These are phyloP conservation scores for Tuber indicum DNA, from an alignment of 495 filamentous ascomycete species.

Conservation along the genomic window DNA sequence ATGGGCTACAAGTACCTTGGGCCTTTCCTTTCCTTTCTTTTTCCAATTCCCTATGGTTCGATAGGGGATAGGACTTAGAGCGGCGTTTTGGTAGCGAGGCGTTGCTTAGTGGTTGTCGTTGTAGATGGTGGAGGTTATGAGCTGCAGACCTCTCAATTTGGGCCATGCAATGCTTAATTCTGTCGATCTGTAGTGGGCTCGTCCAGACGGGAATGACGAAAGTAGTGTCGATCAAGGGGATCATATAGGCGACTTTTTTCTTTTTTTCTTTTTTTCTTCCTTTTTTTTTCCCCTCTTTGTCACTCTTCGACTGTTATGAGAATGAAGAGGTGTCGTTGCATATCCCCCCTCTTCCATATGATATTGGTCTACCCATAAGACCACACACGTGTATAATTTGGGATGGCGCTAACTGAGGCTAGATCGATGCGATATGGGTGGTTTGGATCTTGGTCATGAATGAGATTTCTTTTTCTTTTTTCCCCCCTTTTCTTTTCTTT, in stretches of 20 bases:
- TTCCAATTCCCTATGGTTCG: neutral
- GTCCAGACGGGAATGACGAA: conserved; percentile 2
- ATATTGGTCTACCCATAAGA: neutral
- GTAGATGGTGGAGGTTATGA: neutral
- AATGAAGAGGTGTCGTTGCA: neutral
- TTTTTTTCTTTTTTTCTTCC: neutral
- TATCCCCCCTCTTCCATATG: neutral
- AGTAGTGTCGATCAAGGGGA: neutral
- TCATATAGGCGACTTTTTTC: neutral
- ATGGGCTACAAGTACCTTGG: neutral
- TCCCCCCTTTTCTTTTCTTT: neutral
- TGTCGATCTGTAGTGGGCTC: neutral
- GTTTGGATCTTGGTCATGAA: neutral
- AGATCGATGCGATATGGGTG: neutral
- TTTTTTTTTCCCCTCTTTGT: neutral
- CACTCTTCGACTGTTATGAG: neutral
- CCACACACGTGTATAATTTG: neutral
- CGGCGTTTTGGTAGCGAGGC: conserved; percentile 1
- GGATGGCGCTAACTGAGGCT: neutral
- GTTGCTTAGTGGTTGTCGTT: neutral
- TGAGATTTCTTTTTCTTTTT: neutral
- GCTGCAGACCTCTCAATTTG: neutral
- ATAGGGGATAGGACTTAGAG: conserved; percentile 5
- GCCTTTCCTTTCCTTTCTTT: neutral
- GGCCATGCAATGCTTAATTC: conserved; percentile 1